These are phyloP conservation scores for Candida peoriensis DNA, from an alignment of 805 yeast genomes.

Conservation along the genomic window DNA sequence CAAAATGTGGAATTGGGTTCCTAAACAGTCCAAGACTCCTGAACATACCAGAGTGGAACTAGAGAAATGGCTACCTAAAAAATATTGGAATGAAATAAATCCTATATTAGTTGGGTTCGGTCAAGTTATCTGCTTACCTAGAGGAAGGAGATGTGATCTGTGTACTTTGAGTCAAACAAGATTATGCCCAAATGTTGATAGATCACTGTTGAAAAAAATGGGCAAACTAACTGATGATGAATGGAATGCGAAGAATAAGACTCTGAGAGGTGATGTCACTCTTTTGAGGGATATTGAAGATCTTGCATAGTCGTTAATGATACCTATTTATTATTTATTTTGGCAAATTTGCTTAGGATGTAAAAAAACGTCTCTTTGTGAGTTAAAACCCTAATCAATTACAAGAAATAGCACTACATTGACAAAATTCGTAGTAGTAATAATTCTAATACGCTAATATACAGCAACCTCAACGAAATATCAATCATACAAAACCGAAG, in stretches of 20 bases:
- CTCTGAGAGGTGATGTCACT: slow-evolving; percentile 40
- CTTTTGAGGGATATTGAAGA: slow-evolving; percentile 33
- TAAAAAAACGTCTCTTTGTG: background rate
- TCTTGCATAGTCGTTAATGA: slow-evolving; percentile 11
- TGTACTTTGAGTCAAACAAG: slow-evolving; percentile 52
- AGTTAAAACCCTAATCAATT: background rate
- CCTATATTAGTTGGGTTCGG: slow-evolving; percentile 92
- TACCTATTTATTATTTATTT: too few species aligned
- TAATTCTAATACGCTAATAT: background rate
- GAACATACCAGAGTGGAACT: slow-evolving; percentile 67
- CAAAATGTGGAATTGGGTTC: slow-evolving; percentile 77
- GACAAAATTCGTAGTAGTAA: too few species aligned
- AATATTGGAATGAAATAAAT: slow-evolving; percentile 79
- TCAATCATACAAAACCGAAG: too few species aligned
- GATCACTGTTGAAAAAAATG: slow-evolving; percentile 32
- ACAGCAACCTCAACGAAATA: background rate
- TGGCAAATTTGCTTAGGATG: too few species aligned
- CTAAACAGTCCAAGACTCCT: slow-evolving; percentile 49
- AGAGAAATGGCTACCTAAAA: slow-evolving; percentile 69
- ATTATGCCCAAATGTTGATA: slow-evolving; percentile 56
- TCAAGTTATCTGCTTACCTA: slow-evolving; percentile 76
- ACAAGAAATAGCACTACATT: too few species aligned
- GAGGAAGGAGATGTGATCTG: slow-evolving; percentile 63
- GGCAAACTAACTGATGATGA: slow-evolving; percentile 21
- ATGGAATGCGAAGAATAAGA: slow-evolving; percentile 18